Base-by-base conservation (phyloP, 1,284 basidiomycete genomes). In the Sporisorium graminicola region DNA sequence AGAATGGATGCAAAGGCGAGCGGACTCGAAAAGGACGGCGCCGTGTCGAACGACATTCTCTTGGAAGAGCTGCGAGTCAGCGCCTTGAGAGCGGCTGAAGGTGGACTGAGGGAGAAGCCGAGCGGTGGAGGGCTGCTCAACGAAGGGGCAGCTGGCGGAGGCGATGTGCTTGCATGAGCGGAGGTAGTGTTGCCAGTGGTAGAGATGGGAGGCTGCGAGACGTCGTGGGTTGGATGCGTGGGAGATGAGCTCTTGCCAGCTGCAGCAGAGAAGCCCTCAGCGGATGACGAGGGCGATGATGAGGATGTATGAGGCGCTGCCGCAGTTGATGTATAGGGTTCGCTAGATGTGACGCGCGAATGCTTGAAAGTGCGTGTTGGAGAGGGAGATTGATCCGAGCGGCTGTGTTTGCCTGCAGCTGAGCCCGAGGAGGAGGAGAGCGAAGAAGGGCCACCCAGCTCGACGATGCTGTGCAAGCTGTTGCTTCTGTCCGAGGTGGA, bases 11-110 rank as follows among this genome's bases (percentile, higher is more conserved):
- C 78, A 47, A 82, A 76, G 9, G 83, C 83, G 43, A 85, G 78
- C 29, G 83, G 83, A 40, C 83, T 85, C 18, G 82, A 83, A 29
- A 83, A 84, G 51, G 82, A 83, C 2, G 83, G 83, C 16, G 78
- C 66, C 20, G 57, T 81, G 68, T 77, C 74, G 66, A 77, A 73
- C 44, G 74, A 77, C 74, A 77, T 77, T n/a, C 62, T 77, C 57
- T 69, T 77, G 65, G 72, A 64, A 22, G 76, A 72, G 59, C 49
- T 57, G 22, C 64, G 65, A 35, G 54, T 58, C 43, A 68, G 59
- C 20, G 58, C 71, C 33, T 75, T 75, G 66, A 69, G 52, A 13
- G 66, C 63, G 16, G 73, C 58, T 27, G 69, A 69, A 24, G 66
- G 61, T 16, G 63, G 72, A 49, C 68, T 67, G 62, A 72, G 57